A percentile compares a stretch with the other conserved stretches of the same genome.
These are phyloP conservation scores for Jamesozyma jinghongensis DNA, from an alignment of 805 yeast genomes.

Conservation along the genomic window DNA sequence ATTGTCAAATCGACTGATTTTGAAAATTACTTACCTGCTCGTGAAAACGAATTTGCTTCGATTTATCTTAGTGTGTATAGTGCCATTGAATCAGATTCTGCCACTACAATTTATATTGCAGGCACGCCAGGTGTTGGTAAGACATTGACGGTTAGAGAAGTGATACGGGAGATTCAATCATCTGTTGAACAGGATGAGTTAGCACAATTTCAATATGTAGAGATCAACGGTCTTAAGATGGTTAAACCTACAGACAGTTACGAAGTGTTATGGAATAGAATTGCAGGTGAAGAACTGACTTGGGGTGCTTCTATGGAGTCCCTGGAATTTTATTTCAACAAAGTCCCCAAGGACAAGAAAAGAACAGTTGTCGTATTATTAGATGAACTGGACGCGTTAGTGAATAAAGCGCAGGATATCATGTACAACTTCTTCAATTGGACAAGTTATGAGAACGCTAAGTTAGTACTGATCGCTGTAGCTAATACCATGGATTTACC, in stretches of 20 bases:
- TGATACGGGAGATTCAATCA: conserved; percentile 53
- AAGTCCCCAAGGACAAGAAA: conserved; percentile 27
- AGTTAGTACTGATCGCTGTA: conserved; percentile 79
- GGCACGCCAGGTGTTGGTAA: conserved; percentile 99
- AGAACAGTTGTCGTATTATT: conserved; percentile 58
- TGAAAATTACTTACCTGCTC: conserved; percentile 60
- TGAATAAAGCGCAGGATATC: conserved; percentile 66
- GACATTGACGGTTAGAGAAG: conserved; percentile 88
- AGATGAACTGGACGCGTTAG: conserved; percentile 91
- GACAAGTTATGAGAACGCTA: conserved; percentile 80
- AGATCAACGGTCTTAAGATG: conserved; percentile 84
- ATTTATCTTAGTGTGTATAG: conserved; percentile 60
- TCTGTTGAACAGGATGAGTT: conserved; percentile 33
- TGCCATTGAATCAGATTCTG: conserved; percentile 60
- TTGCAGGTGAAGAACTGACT: conserved; percentile 50
- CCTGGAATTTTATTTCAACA: conserved; percentile 61
- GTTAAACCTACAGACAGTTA: conserved; percentile 74
- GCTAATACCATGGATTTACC: conserved; percentile 98
- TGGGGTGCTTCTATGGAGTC: conserved; percentile 56
- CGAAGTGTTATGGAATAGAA: conserved; percentile 70
- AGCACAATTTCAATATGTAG: conserved; percentile 59
- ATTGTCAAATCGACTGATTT: conserved; percentile 31
- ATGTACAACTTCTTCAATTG: conserved; percentile 96
- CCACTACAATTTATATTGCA: conserved; percentile 81
- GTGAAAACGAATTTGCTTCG: conserved; percentile 73